Evolutionary conservation across 345 rosid genomes (phyloP).

Genomic region (Crucihimalaya himalaica): DNA sequence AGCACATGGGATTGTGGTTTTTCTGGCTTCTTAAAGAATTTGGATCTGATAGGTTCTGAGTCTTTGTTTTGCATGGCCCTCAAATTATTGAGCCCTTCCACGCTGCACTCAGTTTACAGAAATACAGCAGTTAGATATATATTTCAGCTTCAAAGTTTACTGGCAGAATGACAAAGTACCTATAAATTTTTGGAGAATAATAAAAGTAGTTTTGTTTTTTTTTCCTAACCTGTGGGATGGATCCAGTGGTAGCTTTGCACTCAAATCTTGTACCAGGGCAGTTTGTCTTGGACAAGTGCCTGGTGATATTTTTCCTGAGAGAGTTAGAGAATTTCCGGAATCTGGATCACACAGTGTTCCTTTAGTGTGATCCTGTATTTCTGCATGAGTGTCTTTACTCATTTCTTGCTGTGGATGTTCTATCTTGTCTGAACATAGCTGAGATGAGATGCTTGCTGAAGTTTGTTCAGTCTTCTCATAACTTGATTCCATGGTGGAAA

Average conservation of each 20-base stretch:
- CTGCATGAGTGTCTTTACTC: conserved; percentile 30
- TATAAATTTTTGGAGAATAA: not conserved
- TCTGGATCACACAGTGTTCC: conserved; percentile 25
- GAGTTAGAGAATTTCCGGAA: conserved; percentile 29
- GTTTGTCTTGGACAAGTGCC: conserved; percentile 33
- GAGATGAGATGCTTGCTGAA: conserved; percentile 34
- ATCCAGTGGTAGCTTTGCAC: conserved; percentile 37
- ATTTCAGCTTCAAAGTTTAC: conserved; percentile 12
- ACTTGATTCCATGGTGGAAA: conserved; percentile 29
- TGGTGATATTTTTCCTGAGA: conserved; percentile 31
- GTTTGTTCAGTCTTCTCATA: conserved; percentile 27
- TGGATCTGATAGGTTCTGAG: conserved; percentile 44
- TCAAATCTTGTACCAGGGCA: conserved; percentile 32
- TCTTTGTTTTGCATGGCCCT: conserved; percentile 41
- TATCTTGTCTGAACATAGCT: conserved; percentile 29
- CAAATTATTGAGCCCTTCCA: conserved; percentile 28
- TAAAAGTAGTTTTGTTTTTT: conserved; percentile 15
- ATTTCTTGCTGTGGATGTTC: conserved; percentile 38
- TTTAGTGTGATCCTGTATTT: conserved; percentile 23
- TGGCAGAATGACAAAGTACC: not conserved
- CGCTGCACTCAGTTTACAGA: conserved; percentile 36
- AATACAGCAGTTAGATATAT: conserved; percentile 5
- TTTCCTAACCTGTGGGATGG: conserved; percentile 52
- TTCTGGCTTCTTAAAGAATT: conserved; percentile 43
- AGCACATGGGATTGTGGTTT: conserved; percentile 37